Base-by-base conservation (phyloP, 1,139 yeast genomes). In the Scheffersomyces insectosa region DNA sequence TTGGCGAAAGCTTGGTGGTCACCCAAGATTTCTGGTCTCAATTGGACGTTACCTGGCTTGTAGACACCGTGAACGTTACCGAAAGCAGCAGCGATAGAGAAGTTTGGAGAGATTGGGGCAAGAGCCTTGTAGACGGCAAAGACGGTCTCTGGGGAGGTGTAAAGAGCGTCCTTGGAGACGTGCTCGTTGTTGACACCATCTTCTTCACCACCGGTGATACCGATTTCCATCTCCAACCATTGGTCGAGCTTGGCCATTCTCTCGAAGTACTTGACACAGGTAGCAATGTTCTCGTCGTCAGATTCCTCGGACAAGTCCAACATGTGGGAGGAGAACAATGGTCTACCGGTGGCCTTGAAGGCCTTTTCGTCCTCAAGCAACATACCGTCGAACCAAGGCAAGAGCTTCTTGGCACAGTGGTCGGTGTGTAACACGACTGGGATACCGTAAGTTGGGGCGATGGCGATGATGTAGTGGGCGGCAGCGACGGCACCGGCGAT, bases 141-240 rank as follows among this genome's bases (percentile, higher is more conserved):
- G 46, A 93, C 97, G 60, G 97, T 95, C 76, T 88, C 97, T 65
- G 99, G 93, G 62, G 85, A 82, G 59, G 99, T 93, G 86, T 93
- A 95, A 63, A 93, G 80, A 55, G 87, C 72, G 56, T 88, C 90
- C 75, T 87, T 85, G 69, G 83, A 83, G 56, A 88, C 97, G 71
- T 83, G 80, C 75, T 91, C 95, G 82, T 93, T 95, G 85, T 93
- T 95, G 64, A 95, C 99, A 84, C 99, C 99, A 69, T 93, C 99
- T 79, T 93, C 99, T 80, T 93, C 99, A 85, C 99, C 99, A 78
- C 99, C 98, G 68, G 99, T 95, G 83, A 93, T 93, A 83, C 99
- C 99, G 69, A 93, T 93, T 82, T 93, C 99, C 99, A 93, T 95
- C 82, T 93, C 99, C 70, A 93, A 84, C 93, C 95, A 93, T 80